Evolutionary conservation across 345 rosid genomes (phyloP).

Genomic region (Crucihimalaya himalaica): DNA sequence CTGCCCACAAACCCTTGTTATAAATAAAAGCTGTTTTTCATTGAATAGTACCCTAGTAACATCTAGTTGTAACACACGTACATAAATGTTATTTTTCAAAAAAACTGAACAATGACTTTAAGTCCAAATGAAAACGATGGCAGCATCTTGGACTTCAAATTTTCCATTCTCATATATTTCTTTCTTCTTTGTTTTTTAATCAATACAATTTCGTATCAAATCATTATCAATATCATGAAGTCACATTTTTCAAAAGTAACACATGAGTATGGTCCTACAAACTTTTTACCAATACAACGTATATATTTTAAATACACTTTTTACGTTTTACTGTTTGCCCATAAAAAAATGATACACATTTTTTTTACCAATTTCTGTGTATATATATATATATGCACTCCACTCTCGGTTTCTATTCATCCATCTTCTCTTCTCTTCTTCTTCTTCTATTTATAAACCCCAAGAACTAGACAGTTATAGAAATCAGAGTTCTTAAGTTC

Average conservation of each 20-base stretch:
- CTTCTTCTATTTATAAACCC: neutral
- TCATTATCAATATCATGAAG: neutral
- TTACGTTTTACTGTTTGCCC: neutral
- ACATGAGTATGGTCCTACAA: slow-evolving; percentile 19
- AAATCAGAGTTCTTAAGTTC: neutral
- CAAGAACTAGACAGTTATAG: slow-evolving; percentile 9
- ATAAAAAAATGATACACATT: neutral
- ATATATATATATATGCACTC: slow-evolving; percentile 36
- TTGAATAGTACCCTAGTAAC: neutral
- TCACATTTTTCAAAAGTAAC: neutral
- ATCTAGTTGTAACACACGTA: neutral
- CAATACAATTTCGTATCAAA: neutral
- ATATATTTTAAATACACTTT: neutral
- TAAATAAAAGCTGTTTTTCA: neutral
- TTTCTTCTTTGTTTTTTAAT: neutral
- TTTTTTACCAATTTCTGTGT: slow-evolving; percentile 17
- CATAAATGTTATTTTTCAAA: neutral
- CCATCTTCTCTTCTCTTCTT: slow-evolving; percentile 3
- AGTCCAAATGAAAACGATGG: slow-evolving; percentile 32
- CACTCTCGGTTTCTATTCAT: slow-evolving; percentile 20
- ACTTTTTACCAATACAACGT: neutral
- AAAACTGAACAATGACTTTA: slow-evolving; percentile 13
- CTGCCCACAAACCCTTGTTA: neutral
- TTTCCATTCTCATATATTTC: neutral
- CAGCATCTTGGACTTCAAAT: slow-evolving; percentile 32